These are phyloP conservation scores for Pleurotus djamor DNA, from an alignment of 768 basidiomycete species.

Conservation along the genomic window DNA sequence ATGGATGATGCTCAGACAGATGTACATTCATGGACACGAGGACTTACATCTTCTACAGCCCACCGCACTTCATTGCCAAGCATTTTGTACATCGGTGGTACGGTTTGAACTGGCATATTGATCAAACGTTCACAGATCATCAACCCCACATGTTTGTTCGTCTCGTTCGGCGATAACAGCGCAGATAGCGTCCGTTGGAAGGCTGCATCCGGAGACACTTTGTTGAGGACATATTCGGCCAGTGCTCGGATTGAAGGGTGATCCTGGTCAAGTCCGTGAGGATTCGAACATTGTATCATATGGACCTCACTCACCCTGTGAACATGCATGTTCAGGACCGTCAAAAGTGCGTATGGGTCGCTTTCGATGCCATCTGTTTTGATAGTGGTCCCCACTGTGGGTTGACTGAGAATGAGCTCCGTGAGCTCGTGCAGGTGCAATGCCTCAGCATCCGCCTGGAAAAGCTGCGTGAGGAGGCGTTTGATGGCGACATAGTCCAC, in stretches of 20 bases:
- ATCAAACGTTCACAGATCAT: constrained; percentile 86
- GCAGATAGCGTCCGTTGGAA: constrained; percentile 53
- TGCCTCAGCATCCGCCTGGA: constrained; percentile 69
- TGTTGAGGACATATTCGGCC: constrained; percentile 64
- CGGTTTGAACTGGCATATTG: constrained; percentile 94
- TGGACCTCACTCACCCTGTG: constrained; percentile 48
- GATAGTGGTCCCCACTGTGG: constrained; percentile 81
- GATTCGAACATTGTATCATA: background rate
- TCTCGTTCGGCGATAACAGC: constrained; percentile 32
- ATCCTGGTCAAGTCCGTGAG: constrained; percentile 39
- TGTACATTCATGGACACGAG: background rate
- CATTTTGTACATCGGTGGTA: constrained; percentile 93
- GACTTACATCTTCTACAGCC: constrained; percentile 63
- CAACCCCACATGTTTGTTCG: constrained; percentile 67
- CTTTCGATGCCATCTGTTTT: constrained; percentile 90
- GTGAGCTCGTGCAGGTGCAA: constrained; percentile 74
- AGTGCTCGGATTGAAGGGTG: constrained; percentile 71
- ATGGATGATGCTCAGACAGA: background rate
- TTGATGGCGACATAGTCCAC: constrained; percentile 89
- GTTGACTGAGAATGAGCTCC: constrained; percentile 75
- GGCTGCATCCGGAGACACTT: constrained; percentile 41
- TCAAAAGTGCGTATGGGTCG: constrained; percentile 88
- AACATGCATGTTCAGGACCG: constrained; percentile 74
- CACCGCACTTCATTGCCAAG: constrained; percentile 78
- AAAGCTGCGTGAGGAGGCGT: constrained; percentile 66